phyloP scores from a whole-genome alignment of 352 stramenopile species.

The Phytophthora boehmeriae region DNA sequence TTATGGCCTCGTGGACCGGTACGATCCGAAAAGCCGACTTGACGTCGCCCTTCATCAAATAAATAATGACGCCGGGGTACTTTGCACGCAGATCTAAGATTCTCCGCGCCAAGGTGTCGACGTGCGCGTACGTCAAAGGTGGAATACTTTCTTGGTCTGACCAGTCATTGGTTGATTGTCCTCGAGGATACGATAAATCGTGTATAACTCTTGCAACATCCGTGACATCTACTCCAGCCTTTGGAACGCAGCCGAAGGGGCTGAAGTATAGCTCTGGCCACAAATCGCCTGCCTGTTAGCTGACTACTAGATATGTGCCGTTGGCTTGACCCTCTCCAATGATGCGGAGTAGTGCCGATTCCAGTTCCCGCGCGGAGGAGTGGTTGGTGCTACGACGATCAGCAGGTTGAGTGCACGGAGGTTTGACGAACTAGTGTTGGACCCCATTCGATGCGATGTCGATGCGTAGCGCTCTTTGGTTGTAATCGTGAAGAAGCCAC shows the following conservation, averaged over 20 bases:
- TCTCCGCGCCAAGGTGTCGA: not conserved
- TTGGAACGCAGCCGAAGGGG: slow-evolving; percentile 15
- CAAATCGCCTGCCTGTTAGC: not conserved
- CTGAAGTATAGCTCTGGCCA: slow-evolving; percentile 11
- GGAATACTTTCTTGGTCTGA: not conserved
- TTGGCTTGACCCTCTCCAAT: slow-evolving; percentile 16
- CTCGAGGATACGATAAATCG: slow-evolving; percentile 16
- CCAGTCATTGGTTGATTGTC: not conserved
- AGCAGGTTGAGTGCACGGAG: not conserved
- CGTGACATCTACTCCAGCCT: slow-evolving; percentile 1
- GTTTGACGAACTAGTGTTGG: not conserved
- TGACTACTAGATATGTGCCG: slow-evolving; percentile 17
- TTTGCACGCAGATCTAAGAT: slow-evolving; percentile 1
- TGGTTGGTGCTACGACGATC: not conserved
- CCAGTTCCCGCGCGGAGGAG: not conserved
- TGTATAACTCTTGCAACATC: slow-evolving; percentile 15
- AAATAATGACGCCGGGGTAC: not conserved
- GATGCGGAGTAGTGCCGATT: not conserved
- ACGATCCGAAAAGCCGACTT: slow-evolving; percentile 5
- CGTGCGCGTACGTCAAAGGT: not conserved
- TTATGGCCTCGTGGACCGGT: not conserved
- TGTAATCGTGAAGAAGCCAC: not conserved
- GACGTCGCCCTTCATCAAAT: not conserved
- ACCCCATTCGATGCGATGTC: not conserved
- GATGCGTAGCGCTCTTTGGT: not conserved